These are phyloP conservation scores for Rhizopogon vesiculosus DNA, from an alignment of 768 basidiomycete species.

Conservation along the genomic window DNA sequence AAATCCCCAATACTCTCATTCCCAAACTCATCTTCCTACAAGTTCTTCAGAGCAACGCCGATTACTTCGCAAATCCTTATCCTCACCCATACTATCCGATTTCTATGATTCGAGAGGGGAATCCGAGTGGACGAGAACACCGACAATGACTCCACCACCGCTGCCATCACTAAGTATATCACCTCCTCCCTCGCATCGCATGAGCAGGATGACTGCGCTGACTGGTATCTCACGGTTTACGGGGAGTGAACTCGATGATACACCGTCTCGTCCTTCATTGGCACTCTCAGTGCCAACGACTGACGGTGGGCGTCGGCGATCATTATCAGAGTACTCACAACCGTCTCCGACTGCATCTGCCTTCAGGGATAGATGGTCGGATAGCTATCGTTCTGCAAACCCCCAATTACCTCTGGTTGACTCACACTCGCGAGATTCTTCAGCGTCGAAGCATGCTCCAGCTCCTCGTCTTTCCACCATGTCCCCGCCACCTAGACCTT, in stretches of 20 bases:
- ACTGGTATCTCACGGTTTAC: conserved; percentile 22
- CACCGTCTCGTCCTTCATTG: conserved; percentile 39
- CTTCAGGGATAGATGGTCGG: conserved; percentile 55
- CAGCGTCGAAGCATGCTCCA: conserved; percentile 11
- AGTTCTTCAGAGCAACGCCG: conserved; percentile 6
- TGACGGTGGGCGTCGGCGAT: conserved; percentile 38
- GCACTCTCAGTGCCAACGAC: conserved; percentile 42
- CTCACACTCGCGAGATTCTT: conserved; percentile 17
- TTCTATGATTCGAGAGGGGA: conserved; percentile 28
- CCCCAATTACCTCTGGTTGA: conserved; percentile 16
- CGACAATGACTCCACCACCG: conserved; percentile 44
- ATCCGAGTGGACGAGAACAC: conserved; percentile 19
- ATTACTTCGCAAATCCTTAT: conserved; percentile 43
- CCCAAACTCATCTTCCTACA: conserved; percentile 46
- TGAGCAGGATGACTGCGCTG: conserved; percentile 17
- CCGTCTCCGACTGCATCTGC: conserved; percentile 76
- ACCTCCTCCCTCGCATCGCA: conserved; percentile 22
- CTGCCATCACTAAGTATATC: conserved; percentile 29
- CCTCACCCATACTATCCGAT: conserved; percentile 50
- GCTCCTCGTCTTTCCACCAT: conserved; percentile 22
- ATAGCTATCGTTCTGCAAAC: conserved; percentile 26
- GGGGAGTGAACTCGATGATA: conserved; percentile 34
- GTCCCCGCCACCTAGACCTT: conserved; percentile 59
- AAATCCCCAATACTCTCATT: conserved; percentile 45
- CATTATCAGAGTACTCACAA: conserved; percentile 64